Conservation (phyloP, 345 rosid species). For the sweet orange (Citrus sinensis) region DNA sequence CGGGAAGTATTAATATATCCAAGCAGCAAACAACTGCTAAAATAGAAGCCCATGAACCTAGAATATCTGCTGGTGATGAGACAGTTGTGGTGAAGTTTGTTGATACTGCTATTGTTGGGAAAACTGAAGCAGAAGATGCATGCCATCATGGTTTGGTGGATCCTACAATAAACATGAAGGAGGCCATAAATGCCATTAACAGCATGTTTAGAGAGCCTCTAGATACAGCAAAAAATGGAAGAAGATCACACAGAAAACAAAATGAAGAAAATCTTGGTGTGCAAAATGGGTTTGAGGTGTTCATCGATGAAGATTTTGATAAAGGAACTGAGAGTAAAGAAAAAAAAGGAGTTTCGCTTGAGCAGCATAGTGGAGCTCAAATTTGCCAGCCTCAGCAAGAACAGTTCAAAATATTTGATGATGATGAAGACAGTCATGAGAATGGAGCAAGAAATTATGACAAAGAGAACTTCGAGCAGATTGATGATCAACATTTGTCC, state of each 20-base stretch:
- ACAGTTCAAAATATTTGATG: conserved; percentile 57
- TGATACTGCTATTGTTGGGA: conserved; percentile 69
- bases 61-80: conserved; percentile 32
- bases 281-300: conserved; percentile 46
- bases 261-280: conserved; percentile 32
- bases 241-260: conserved; percentile 38
- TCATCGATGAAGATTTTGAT: conserved; percentile 46
- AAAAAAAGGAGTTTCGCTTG: conserved; percentile 20
- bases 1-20: conserved; percentile 9
- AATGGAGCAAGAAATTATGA: conserved; percentile 29
- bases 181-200: conserved; percentile 80
- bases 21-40: conserved; percentile 22
- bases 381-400: conserved; percentile 29
- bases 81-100: conserved; percentile 56
- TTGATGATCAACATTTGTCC: conserved; percentile 19
- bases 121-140: conserved; percentile 71
- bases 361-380: conserved; percentile 23
- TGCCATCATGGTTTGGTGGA: conserved; percentile 89
- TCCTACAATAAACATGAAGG: conserved; percentile 83
- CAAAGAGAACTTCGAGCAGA: conserved; percentile 19
- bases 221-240: conserved; percentile 50
- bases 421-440: conserved; percentile 49
- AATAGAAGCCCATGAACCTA: conserved; percentile 25
- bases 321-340: conserved; percentile 21
- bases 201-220: conserved; percentile 85